Conservation (phyloP, 352 stramenopile genomes). For the Pythium diclinum region DNA sequence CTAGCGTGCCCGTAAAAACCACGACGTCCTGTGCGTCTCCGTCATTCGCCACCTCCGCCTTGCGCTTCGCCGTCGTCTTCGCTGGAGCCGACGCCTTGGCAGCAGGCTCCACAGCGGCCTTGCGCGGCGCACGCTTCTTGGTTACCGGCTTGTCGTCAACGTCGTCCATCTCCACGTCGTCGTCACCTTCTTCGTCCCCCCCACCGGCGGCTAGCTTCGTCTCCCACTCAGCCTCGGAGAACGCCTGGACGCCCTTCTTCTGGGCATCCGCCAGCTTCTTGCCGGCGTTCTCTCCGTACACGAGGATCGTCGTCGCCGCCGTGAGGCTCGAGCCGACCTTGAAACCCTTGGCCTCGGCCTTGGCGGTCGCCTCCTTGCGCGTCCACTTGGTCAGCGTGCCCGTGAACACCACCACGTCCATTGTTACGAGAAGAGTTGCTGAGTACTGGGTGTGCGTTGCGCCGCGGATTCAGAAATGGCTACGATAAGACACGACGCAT, state of each 20-base stretch:
- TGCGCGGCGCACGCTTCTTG: not conserved
- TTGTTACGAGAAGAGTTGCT: constrained; percentile 6
- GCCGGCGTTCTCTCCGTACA: constrained; percentile 49
- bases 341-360: constrained; percentile 40
- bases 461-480: constrained; percentile 8
- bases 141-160: not conserved
- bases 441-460: not conserved
- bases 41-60: constrained; percentile 4
- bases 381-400: constrained; percentile 42
- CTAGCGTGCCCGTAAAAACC: constrained; percentile 32
- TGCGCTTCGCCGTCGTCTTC: constrained; percentile 21
- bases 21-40: constrained; percentile 8
- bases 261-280: constrained; percentile 51
- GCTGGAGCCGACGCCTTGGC: not conserved
- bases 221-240: constrained; percentile 43
- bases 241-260: constrained; percentile 35
- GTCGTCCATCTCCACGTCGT: constrained; percentile 11
- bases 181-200: not conserved
- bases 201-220: constrained; percentile 20
- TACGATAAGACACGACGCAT: not conserved
- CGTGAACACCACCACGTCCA: constrained; percentile 49
- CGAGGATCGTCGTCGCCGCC: constrained; percentile 42
- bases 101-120: not conserved
- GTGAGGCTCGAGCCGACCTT: constrained; percentile 35
- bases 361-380: constrained; percentile 33